A percentile compares a stretch with the other conserved stretches of the same genome.
phyloP scores from a whole-genome alignment of 495 filamentous ascomycete genomes.

The Trichoderma parareesei region DNA sequence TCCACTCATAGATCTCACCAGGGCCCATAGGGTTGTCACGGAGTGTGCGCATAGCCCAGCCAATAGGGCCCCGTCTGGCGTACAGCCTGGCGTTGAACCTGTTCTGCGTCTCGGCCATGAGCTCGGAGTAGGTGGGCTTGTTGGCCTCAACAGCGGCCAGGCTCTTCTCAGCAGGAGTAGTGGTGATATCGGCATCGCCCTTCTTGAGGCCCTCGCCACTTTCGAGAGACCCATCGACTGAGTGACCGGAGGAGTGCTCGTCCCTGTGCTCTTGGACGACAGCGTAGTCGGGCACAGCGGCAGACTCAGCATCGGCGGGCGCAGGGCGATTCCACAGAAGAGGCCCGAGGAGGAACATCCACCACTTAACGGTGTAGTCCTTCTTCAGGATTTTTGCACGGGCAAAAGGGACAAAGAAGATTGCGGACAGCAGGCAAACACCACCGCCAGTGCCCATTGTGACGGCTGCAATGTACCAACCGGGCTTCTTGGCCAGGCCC shows the following conservation, averaged over 20 bases:
- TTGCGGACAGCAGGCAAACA: conserved; percentile 39
- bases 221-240: not conserved
- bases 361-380: conserved; percentile 47
- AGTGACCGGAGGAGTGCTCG: conserved; percentile 7
- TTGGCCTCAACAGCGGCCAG: conserved; percentile 34
- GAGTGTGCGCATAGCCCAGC: conserved; percentile 65
- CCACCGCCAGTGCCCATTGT: conserved; percentile 47
- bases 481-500: conserved; percentile 45
- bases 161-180: conserved; percentile 35
- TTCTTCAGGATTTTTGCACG: conserved; percentile 47
- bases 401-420: conserved; percentile 55
- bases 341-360: conserved; percentile 44
- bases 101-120: conserved; percentile 41
- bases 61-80: conserved; percentile 51
- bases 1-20: conserved; percentile 57
- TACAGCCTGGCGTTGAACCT: conserved; percentile 46
- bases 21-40: conserved; percentile 59
- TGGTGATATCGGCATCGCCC: conserved; percentile 10
- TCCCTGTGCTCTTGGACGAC: conserved; percentile 23
- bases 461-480: conserved; percentile 47
- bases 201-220: not conserved
- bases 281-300: conserved; percentile 31
- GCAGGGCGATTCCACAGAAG: conserved; percentile 41
- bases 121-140: conserved; percentile 43
- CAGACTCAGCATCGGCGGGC: conserved; percentile 32